Evolutionary conservation across 768 basidiomycete genomes (phyloP), one percentile per base, ranked within the genome.

Genomic region (Gloeophyllum trabeum): DNA sequence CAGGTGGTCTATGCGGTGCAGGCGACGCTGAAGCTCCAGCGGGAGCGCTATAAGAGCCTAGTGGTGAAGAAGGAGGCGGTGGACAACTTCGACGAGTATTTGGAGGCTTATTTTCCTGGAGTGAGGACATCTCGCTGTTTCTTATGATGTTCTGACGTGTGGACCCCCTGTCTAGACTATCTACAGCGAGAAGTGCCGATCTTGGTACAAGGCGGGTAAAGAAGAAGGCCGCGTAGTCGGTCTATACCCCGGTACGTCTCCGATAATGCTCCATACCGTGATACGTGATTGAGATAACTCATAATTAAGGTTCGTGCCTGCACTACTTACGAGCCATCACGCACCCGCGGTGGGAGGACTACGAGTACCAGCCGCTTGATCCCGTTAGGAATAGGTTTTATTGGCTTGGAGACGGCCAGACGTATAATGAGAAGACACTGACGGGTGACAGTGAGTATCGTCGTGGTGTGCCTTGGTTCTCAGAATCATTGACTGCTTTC

Each of bases 291-390:
- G 21, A 5, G 18, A 13, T 18, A 6, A 5, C 41, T n/a, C n/a
- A n/a, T n/a, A n/a, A 16, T 32, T 13, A 26, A 75, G 73, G 77
- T 5, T 76, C 76, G 0, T 62, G 65, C 36, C 49, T 75, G 13
- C 76, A 78, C 43, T 74, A 71, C 1, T 56, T 63, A 4, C 64
- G 62, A 21, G 65, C 70, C 1, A 54, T 81, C 4, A 57, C 60
- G 30, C 54, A 74, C 51, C 78, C 77, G 4, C 69, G 79, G 4
- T 81, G 77, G 76, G 79, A 81, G 45, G 79, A 81, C 48, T 81
- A 62, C 46, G 62, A 65, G 32, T 78, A 74, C 44, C 69, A 78
- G 50, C 56, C 43, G 4, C 49, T 70, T 3, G 69, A 71, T 43
- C 60, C 51, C 4, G 53, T 58, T 28, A 59, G 56, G 40, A 78